Evolutionary conservation across 345 rosid species (phyloP).

Genomic region (Rhizophora apiculata): DNA sequence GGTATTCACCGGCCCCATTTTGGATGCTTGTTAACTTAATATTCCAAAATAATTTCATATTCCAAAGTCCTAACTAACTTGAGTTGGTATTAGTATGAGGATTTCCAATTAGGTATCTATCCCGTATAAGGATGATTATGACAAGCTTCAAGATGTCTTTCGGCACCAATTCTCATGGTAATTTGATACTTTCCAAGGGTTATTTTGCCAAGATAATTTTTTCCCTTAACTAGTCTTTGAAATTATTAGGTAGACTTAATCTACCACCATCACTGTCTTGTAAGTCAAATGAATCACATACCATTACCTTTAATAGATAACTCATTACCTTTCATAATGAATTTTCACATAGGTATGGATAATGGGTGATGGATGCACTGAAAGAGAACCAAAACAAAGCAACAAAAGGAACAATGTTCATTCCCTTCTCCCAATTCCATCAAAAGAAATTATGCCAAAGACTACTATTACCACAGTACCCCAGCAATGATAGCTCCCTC

Average conservation of each 20-base stretch:
- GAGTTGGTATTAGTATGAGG: too few species aligned
- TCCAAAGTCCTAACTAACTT: too few species aligned
- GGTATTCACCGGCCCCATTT: constrained; percentile 38
- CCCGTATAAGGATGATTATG: constrained; percentile 35
- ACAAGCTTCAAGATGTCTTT: constrained; percentile 36
- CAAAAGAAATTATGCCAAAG: constrained; percentile 36
- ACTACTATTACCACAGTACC: constrained; percentile 55
- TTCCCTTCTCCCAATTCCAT: constrained; percentile 69
- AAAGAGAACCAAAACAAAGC: constrained; percentile 56
- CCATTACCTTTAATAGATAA: too few species aligned
- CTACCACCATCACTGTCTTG: too few species aligned
- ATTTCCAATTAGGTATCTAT: constrained; percentile 37
- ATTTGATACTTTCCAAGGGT: constrained; percentile 36
- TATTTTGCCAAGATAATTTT: constrained; percentile 39
- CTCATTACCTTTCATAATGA: neutral
- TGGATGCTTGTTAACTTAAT: neutral
- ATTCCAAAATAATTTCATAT: too few species aligned
- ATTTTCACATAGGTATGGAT: constrained; percentile 47
- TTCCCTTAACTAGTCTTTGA: neutral
- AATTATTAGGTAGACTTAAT: too few species aligned
- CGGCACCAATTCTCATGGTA: constrained; percentile 8
- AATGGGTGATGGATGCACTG: constrained; percentile 48
- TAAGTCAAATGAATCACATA: too few species aligned
- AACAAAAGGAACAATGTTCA: constrained; percentile 45
- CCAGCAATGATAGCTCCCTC: constrained; percentile 59